These are phyloP conservation scores for Colletotrichum sp. DNA, from an alignment of 2,329 filamentous ascomycete genomes.

Conservation along the genomic window DNA sequence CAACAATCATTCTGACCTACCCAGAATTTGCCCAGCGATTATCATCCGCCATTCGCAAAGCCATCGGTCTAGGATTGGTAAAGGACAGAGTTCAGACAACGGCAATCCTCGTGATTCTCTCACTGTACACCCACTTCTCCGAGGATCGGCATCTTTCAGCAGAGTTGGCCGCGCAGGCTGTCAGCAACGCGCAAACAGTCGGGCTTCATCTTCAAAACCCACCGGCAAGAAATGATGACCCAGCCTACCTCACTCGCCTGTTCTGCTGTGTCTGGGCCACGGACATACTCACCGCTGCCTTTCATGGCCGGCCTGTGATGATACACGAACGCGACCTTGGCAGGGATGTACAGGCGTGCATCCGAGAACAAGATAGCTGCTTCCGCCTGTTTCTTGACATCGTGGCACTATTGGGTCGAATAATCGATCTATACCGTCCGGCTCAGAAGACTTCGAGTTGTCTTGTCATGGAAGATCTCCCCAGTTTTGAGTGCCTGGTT, in stretches of 20 bases:
- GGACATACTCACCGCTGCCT: constrained; percentile 27
- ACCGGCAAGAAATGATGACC: constrained; percentile 20
- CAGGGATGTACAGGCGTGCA: constrained; percentile 23
- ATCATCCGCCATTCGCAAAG: constrained; percentile 17
- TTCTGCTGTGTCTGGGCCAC: constrained; percentile 29
- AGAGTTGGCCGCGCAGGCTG: constrained; percentile 25
- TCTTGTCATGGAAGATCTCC: constrained; percentile 7
- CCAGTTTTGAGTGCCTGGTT: constrained; percentile 5
- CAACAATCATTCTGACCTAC: constrained; percentile 4
- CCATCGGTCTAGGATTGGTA: neutral
- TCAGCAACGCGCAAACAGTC: constrained; percentile 27
- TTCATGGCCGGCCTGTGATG: constrained; percentile 26
- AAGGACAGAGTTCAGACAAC: constrained; percentile 24
- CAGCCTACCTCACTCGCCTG: constrained; percentile 21
- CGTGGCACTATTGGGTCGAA: constrained; percentile 24
- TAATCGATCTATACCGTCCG: constrained; percentile 27
- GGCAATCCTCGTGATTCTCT: constrained; percentile 38
- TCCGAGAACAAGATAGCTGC: constrained; percentile 23
- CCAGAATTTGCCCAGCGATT: constrained; percentile 16
- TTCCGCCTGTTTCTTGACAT: constrained; percentile 27
- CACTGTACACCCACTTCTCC: constrained; percentile 22
- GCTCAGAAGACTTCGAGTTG: constrained; percentile 7
- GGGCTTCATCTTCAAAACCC: constrained; percentile 29
- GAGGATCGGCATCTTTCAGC: constrained; percentile 20
- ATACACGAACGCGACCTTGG: constrained; percentile 27